These are phyloP conservation scores for Backusella parvicylindrica DNA, from an alignment of 192 early-diverging fungal species.

Conservation along the genomic window DNA sequence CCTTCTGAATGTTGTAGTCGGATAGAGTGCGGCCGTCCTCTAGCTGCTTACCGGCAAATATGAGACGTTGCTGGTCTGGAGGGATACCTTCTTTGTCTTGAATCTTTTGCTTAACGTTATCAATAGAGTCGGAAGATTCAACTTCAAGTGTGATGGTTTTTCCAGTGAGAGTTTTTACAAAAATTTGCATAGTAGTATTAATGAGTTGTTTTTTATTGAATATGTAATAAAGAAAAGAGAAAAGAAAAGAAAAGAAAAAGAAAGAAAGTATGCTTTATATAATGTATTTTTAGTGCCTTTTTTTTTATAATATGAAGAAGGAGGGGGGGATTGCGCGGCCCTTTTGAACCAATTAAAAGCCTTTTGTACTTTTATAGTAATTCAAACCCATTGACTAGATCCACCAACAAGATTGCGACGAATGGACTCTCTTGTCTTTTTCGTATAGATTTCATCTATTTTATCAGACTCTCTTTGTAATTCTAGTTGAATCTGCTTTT, in stretches of 20 bases:
- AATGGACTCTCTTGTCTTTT: conserved; percentile 27
- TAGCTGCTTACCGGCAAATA: conserved; percentile 75
- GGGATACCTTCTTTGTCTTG: conserved; percentile 95
- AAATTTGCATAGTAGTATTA: conserved; percentile 56
- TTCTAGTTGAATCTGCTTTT: neutral
- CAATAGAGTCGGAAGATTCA: conserved; percentile 72
- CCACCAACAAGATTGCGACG: conserved; percentile 29
- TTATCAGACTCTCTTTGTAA: conserved; percentile 17
- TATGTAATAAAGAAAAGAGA: conserved; percentile 16
- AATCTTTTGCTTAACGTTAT: conserved; percentile 87
- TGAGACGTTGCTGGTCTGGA: conserved; percentile 75
- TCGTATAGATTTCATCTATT: conserved; percentile 26
- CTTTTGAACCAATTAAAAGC: neutral
- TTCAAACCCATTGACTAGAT: conserved; percentile 2
- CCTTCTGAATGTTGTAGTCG: conserved; percentile 72
- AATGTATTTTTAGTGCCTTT: neutral
- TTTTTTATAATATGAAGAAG: neutral
- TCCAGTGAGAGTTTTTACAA: conserved; percentile 88
- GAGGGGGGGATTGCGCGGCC: neutral
- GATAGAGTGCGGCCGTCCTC: conserved; percentile 64
- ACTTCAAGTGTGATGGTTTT: conserved; percentile 96
- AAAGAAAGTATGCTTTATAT: neutral
- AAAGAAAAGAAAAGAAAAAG: neutral
- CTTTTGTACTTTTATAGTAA: neutral
- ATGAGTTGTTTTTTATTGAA: conserved; percentile 26